These are phyloP conservation scores for Halophytophthora polymorphica DNA, from an alignment of 352 stramenopile genomes.

Conservation along the genomic window DNA sequence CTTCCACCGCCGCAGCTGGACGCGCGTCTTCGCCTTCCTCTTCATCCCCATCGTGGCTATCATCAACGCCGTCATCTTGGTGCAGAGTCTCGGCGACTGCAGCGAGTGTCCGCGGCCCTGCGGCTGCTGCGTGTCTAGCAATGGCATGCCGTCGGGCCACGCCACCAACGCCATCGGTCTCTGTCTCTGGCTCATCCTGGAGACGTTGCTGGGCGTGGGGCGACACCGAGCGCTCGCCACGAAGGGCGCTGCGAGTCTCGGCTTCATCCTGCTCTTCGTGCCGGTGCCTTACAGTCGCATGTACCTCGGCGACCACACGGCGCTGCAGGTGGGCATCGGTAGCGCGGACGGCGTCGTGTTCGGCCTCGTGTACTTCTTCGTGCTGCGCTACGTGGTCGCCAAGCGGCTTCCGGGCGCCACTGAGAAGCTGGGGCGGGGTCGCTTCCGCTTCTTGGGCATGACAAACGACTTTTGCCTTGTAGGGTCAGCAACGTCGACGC, in stretches of 20 bases:
- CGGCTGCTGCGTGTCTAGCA: conserved; percentile 40
- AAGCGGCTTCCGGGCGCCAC: conserved; percentile 23
- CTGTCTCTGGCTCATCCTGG: conserved; percentile 45
- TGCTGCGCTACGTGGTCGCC: conserved; percentile 35
- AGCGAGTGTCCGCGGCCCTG: conserved; percentile 44
- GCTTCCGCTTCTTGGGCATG: conserved; percentile 28
- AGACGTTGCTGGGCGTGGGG: conserved; percentile 35
- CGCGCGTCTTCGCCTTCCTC: conserved; percentile 39
- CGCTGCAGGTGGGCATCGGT: conserved; percentile 44
- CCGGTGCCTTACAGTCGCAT: conserved; percentile 57
- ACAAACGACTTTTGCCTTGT: conserved; percentile 37
- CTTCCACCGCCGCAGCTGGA: conserved; percentile 40
- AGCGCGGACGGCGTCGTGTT: conserved; percentile 34
- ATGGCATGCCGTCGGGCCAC: conserved; percentile 55
- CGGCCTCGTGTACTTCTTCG: conserved; percentile 39
- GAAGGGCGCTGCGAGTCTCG: conserved; percentile 13
- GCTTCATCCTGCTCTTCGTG: conserved; percentile 30
- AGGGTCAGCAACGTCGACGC: conserved; percentile 4
- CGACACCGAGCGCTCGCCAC: conserved; percentile 14
- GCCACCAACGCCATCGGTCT: conserved; percentile 49
- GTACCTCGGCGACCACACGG: conserved; percentile 59
- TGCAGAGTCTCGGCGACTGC: conserved; percentile 42
- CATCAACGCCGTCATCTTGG: conserved; percentile 42
- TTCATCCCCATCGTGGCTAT: conserved; percentile 46
- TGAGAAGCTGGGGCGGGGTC: conserved; percentile 22